Percentiles rank a stretch among this genome's conserved stretches.
Conservation (phyloP, 108 stramenopile species). For the Nitzschia sp. region DNA sequence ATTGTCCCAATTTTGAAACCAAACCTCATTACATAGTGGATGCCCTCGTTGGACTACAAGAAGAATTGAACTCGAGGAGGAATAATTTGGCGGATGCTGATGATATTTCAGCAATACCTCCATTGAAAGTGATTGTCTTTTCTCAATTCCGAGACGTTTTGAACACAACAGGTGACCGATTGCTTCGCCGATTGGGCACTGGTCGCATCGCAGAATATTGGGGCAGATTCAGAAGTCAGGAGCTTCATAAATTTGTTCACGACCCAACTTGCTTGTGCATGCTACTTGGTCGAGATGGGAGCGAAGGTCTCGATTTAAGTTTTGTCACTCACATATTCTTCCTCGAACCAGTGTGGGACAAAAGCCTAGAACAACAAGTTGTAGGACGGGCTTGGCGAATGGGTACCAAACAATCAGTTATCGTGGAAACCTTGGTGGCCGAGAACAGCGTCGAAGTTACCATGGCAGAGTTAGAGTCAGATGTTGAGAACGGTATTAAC, state of each 20-base stretch:
- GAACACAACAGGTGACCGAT: conserved; percentile 66
- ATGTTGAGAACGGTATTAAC: not conserved
- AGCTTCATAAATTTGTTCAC: conserved; percentile 66
- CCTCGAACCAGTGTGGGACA: conserved; percentile 81
- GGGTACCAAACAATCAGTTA: conserved; percentile 83
- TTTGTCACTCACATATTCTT: conserved; percentile 94
- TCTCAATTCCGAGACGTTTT: conserved; percentile 75
- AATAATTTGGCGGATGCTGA: not conserved
- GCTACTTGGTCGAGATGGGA: conserved; percentile 87
- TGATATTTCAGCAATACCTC: not conserved
- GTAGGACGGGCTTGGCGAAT: conserved; percentile 92
- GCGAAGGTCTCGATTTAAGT: conserved; percentile 90
- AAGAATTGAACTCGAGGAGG: not conserved
- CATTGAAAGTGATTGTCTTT: conserved; percentile 71
- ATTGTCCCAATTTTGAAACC: conserved; percentile 63
- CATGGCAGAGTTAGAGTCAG: conserved; percentile 40
- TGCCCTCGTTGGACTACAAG: conserved; percentile 40
- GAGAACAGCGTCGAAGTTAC: conserved; percentile 80
- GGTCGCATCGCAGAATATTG: conserved; percentile 80
- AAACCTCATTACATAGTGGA: conserved; percentile 68
- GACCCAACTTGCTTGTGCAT: conserved; percentile 69
- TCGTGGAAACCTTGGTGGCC: conserved; percentile 86
- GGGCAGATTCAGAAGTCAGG: conserved; percentile 48
- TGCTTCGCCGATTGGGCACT: conserved; percentile 66
- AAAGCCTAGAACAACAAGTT: conserved; percentile 75